phyloP scores from a whole-genome alignment of 768 basidiomycete genomes.

The Leccinum arenicola region DNA sequence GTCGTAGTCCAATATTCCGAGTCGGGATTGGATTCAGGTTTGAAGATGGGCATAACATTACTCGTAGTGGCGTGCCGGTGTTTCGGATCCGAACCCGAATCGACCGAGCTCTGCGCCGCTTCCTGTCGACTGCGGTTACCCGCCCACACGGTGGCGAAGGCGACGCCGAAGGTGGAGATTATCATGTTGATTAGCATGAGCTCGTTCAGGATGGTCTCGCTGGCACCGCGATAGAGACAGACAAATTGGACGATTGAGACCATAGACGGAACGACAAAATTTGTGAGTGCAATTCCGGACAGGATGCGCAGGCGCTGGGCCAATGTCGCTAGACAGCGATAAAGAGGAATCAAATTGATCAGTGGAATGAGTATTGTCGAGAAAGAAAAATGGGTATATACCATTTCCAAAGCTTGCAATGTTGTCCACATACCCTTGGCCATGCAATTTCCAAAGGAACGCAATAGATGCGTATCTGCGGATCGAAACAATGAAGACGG shows the following conservation, averaged over 20 bases:
- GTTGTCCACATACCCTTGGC: not conserved
- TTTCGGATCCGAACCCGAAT: not conserved
- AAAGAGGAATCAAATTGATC: not conserved
- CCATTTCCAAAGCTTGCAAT: not conserved
- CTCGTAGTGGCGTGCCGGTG: not conserved
- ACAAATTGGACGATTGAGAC: slow-evolving; percentile 26
- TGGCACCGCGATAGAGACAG: not conserved
- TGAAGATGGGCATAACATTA: not conserved
- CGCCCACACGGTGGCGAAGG: slow-evolving; percentile 2
- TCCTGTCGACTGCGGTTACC: slow-evolving; percentile 2
- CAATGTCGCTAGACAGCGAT: slow-evolving; percentile 13
- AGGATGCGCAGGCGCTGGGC: slow-evolving; percentile 23
- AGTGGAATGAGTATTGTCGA: not conserved
- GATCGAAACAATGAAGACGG: not conserved
- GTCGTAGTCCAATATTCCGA: not conserved
- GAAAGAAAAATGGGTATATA: not conserved
- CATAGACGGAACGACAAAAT: slow-evolving; percentile 32
- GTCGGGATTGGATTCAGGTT: not conserved
- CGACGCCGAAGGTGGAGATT: slow-evolving; percentile 14
- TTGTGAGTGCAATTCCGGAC: slow-evolving; percentile 31
- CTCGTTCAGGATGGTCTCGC: not conserved
- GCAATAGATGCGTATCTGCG: slow-evolving; percentile 8
- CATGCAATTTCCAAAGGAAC: slow-evolving; percentile 14
- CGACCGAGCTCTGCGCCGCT: not conserved
- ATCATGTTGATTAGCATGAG: slow-evolving; percentile 8